Conservation (phyloP, 1,284 basidiomycete species). For the Rhodotorula sp. region DNA sequence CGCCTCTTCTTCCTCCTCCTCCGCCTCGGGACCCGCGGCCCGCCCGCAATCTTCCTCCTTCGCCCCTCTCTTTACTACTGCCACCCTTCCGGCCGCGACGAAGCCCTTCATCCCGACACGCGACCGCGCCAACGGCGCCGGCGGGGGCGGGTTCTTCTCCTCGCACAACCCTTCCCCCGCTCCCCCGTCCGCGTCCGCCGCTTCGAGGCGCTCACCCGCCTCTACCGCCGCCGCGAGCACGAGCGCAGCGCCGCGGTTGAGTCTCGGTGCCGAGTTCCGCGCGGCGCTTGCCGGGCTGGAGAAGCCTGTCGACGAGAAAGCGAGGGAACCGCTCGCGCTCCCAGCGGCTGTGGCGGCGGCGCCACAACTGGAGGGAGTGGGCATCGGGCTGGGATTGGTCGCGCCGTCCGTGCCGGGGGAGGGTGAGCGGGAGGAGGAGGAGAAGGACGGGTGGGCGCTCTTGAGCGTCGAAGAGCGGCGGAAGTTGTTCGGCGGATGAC, state of each 20-base stretch:
- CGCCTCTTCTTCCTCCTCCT: background rate
- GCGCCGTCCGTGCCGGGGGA: background rate
- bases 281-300: background rate
- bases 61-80: background rate
- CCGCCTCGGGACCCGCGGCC: too few relatives aligned
- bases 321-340: background rate
- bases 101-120: slow-evolving; percentile 11
- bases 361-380: background rate
- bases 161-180: background rate
- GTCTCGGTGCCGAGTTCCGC: slow-evolving; percentile 3
- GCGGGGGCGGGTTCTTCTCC: slow-evolving; percentile 16
- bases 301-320: background rate
- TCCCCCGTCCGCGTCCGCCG: background rate
- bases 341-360: background rate
- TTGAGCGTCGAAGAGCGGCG: slow-evolving; percentile 22
- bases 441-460: background rate
- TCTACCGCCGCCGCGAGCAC: background rate
- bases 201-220: background rate
- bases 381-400: background rate
- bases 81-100: background rate
- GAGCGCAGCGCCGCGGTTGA: background rate
- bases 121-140: slow-evolving; percentile 12
- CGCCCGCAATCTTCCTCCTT: background rate
- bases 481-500: slow-evolving; percentile 24
- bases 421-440: background rate